Conservation (phyloP, 2,329 filamentous ascomycete species). For the Paramyrothecium sp. region DNA sequence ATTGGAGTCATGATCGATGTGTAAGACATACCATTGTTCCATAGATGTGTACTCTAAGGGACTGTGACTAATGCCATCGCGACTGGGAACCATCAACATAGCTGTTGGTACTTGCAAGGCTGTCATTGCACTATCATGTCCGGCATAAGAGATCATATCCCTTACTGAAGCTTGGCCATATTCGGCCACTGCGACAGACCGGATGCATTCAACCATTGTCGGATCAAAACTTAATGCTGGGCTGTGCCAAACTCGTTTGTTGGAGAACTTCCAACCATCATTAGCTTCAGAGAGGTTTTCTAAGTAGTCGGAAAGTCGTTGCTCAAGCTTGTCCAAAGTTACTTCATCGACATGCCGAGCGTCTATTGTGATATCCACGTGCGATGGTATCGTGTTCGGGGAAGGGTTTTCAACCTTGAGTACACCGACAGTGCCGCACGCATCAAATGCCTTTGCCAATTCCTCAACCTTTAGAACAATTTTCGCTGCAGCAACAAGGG, state of each 20-base stretch:
- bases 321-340: slow-evolving; percentile 45
- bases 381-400: slow-evolving; percentile 69
- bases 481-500: slow-evolving; percentile 29
- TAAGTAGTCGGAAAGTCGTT: slow-evolving; percentile 21
- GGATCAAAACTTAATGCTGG: too few relatives aligned
- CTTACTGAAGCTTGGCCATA: slow-evolving; percentile 28
- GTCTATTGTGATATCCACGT: slow-evolving; percentile 66
- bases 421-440: slow-evolving; percentile 28
- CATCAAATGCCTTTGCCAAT: slow-evolving; percentile 21
- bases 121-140: slow-evolving; percentile 35
- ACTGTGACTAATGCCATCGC: slow-evolving; percentile 34
- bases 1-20: too few relatives aligned
- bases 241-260: slow-evolving; percentile 62
- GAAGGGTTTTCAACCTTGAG: slow-evolving; percentile 56
- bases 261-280: slow-evolving; percentile 58
- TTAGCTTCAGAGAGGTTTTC: slow-evolving; percentile 55
- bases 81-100: slow-evolving; percentile 38
- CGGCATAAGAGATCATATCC: slow-evolving; percentile 21
- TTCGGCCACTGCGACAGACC: slow-evolving; percentile 43
- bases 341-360: slow-evolving; percentile 57
- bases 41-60: slow-evolving; percentile 33
- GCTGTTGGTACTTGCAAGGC: slow-evolving; percentile 29
- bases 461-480: slow-evolving; percentile 29
- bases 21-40: slow-evolving; percentile 23
- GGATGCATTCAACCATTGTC: slow-evolving; percentile 60